Evolutionary conservation across 768 basidiomycete species (phyloP).

Genomic region (Pulveroboletus sp.): DNA sequence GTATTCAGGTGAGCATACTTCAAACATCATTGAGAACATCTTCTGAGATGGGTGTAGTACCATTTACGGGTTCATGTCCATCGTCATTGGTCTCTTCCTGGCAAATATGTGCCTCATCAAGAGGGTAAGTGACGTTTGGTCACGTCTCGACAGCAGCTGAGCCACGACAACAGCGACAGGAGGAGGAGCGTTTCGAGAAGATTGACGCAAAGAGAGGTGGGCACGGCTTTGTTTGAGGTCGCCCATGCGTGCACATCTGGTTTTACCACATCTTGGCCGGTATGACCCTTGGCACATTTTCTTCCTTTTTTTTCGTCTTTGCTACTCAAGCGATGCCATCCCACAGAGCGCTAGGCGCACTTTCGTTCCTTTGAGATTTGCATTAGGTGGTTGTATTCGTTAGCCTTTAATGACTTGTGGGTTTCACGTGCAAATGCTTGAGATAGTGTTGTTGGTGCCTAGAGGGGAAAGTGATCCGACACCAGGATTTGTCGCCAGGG

Average conservation of each 20-base stretch:
- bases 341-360: conserved; percentile 1
- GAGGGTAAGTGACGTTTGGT: conserved; percentile 41
- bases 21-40: not conserved
- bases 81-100: conserved; percentile 72
- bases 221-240: conserved; percentile 69
- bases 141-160: conserved; percentile 2
- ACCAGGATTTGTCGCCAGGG: no score
- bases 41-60: conserved; percentile 35
- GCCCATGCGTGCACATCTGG: not conserved
- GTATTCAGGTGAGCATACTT: conserved; percentile 68
- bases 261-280: no score
- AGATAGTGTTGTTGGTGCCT: not conserved
- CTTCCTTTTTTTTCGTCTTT: not conserved
- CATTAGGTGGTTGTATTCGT: conserved; percentile 1
- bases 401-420: not conserved
- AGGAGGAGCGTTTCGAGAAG: conserved; percentile 81
- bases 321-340: not conserved
- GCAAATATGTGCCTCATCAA: conserved; percentile 86
- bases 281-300: not conserved
- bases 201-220: conserved; percentile 91
- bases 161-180: conserved; percentile 53
- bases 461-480: no score
- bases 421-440: not conserved
- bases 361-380: not conserved
- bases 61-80: conserved; percentile 81